phyloP scores from a whole-genome alignment of 2,329 filamentous ascomycete species.

The Endothia cerciana region DNA sequence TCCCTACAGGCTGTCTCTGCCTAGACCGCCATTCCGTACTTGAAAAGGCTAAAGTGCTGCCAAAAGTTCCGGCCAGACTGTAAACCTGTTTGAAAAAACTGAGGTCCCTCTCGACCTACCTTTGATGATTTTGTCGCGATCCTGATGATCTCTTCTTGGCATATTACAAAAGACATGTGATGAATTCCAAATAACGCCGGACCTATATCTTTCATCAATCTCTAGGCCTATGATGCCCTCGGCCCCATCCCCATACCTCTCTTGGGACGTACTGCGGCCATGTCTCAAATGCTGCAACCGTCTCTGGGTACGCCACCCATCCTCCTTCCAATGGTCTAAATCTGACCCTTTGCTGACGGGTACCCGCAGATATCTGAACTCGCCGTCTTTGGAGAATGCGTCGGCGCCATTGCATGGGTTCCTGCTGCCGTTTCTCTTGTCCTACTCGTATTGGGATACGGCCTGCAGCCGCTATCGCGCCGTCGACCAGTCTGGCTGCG shows the following conservation, averaged over 20 bases:
- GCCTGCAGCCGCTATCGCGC: slow-evolving; percentile 37
- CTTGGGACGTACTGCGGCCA: slow-evolving; percentile 27
- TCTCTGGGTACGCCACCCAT: slow-evolving; percentile 23
- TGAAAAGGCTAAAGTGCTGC: slow-evolving; percentile 9
- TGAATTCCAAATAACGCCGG: background rate
- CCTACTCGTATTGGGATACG: slow-evolving; percentile 39
- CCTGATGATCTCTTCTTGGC: slow-evolving; percentile 18
- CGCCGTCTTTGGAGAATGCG: slow-evolving; percentile 37
- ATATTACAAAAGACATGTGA: slow-evolving; percentile 8
- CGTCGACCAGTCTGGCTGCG: slow-evolving; percentile 41
- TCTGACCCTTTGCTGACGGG: slow-evolving; percentile 19
- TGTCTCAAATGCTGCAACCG: slow-evolving; percentile 27
- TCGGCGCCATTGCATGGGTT: slow-evolving; percentile 38
- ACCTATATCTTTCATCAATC: background rate
- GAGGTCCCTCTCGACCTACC: background rate
- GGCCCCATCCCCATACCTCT: slow-evolving; percentile 17
- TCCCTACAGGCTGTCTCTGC: slow-evolving; percentile 13
- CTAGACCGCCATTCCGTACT: slow-evolving; percentile 27
- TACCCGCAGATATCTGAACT: slow-evolving; percentile 26
- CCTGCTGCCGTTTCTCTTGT: slow-evolving; percentile 38
- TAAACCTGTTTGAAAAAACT: slow-evolving; percentile 10
- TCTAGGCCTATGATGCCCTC: slow-evolving; percentile 20
- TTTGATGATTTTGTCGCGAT: background rate
- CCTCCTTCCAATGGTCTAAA: background rate
- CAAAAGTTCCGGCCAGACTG: background rate